phyloP scores from a whole-genome alignment of 495 filamentous ascomycete genomes.

The Aspergillus steynii region DNA sequence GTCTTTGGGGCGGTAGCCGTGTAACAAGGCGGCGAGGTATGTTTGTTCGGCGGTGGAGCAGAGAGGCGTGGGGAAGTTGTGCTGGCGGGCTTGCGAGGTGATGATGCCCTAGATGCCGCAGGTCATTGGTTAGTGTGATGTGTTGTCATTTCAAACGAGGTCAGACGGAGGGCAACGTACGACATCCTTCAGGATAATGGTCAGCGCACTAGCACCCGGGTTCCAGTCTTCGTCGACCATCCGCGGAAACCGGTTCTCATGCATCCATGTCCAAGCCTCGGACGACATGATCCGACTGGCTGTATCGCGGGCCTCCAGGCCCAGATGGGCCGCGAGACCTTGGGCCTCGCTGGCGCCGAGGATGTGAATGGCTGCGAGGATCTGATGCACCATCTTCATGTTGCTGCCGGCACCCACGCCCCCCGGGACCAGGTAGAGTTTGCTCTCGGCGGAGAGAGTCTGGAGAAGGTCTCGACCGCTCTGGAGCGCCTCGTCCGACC shows the following conservation, averaged over 20 bases:
- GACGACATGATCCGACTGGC: slow-evolving; percentile 58
- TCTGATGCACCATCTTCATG: slow-evolving; percentile 86
- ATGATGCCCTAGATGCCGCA: slow-evolving; percentile 61
- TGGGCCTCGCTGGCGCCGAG: slow-evolving; percentile 69
- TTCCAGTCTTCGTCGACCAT: slow-evolving; percentile 70
- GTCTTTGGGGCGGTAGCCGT: slow-evolving; percentile 65
- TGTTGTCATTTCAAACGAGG: not conserved
- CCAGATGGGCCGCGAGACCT: slow-evolving; percentile 69
- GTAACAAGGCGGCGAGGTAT: slow-evolving; percentile 59
- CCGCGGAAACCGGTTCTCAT: slow-evolving; percentile 69
- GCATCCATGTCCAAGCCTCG: slow-evolving; percentile 78
- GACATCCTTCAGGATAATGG: slow-evolving; percentile 80
- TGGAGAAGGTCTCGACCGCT: slow-evolving; percentile 60
- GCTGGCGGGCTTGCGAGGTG: slow-evolving; percentile 62
- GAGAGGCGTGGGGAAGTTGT: slow-evolving; percentile 68
- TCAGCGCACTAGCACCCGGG: slow-evolving; percentile 64
- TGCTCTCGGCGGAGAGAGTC: slow-evolving; percentile 58
- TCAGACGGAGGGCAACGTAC: slow-evolving; percentile 29
- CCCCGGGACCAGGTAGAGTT: slow-evolving; percentile 72
- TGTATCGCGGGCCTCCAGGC: slow-evolving; percentile 59
- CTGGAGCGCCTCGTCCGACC: slow-evolving; percentile 54
- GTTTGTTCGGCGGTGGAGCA: slow-evolving; percentile 69
- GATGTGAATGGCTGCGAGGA: slow-evolving; percentile 77
- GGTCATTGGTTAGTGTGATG: not conserved
- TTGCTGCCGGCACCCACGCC: slow-evolving; percentile 79